Percentiles rank a stretch among this genome's conserved stretches.
Conservation (phyloP, 305 asterid species). For the Ajuga reptans region DNA sequence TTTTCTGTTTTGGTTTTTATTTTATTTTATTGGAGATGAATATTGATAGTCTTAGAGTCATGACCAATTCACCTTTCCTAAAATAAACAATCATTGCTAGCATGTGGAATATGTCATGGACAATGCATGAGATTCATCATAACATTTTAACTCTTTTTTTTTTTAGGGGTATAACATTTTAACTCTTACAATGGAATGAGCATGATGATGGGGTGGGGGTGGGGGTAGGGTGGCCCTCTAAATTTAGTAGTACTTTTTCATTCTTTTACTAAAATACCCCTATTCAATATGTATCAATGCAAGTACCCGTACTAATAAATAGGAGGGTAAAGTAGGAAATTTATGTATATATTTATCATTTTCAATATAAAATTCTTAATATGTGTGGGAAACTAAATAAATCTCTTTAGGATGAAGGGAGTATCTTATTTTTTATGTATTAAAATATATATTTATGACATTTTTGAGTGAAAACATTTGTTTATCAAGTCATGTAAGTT, state of each 20-base stretch:
- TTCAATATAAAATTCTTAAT: too few species aligned
- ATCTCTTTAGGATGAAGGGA: too few species aligned
- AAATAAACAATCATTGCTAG: constrained; percentile 16
- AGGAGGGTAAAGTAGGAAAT: too few species aligned
- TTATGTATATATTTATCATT: too few species aligned
- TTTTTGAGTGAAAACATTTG: background rate
- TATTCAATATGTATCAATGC: too few species aligned
- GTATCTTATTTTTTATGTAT: too few species aligned
- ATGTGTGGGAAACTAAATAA: too few species aligned
- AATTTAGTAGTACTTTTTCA: too few species aligned
- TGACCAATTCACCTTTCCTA: constrained; percentile 8
- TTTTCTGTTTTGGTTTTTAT: background rate
- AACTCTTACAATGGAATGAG: constrained; percentile 6
- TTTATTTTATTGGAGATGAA: background rate
- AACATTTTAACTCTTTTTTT: background rate
- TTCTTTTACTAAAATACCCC: too few species aligned
- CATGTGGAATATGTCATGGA: constrained; percentile 17
- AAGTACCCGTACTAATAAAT: too few species aligned
- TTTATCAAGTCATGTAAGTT: constrained; percentile 5
- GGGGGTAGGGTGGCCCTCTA: background rate
- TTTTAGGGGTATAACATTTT: background rate
- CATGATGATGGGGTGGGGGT: background rate
- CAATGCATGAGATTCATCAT: constrained; percentile 5
- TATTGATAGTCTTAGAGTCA: constrained; percentile 1
- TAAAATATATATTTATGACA: background rate